Evolutionary conservation across 768 basidiomycete species (phyloP).

Genomic region (Cubamyces lactineus): DNA sequence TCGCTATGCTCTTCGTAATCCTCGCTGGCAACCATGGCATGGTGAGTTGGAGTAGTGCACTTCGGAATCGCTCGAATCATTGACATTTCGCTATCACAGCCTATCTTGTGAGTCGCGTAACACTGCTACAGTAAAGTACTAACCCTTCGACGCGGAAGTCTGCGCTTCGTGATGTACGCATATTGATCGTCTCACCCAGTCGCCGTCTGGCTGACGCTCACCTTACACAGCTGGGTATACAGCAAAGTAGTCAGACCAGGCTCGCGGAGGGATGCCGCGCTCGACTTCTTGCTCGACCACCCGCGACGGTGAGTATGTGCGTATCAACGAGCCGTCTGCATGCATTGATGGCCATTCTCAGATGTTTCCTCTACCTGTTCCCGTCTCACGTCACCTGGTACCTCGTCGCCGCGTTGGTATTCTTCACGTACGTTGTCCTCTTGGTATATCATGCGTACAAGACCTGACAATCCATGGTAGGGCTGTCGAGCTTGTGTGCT

Average conservation of each 20-base stretch:
- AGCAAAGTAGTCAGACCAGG: constrained; percentile 51
- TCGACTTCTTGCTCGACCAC: constrained; percentile 78
- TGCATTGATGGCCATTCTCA: constrained; percentile 21
- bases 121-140: not conserved
- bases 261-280: constrained; percentile 53
- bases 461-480: constrained; percentile 35
- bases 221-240: constrained; percentile 55
- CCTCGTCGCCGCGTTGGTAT: constrained; percentile 54
- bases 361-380: constrained; percentile 73
- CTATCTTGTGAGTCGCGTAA: constrained; percentile 54
- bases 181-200: not conserved
- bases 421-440: constrained; percentile 51
- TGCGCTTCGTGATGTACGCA: constrained; percentile 64
- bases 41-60: constrained; percentile 43
- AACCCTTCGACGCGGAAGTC: constrained; percentile 36
- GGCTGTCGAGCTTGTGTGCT: constrained; percentile 68
- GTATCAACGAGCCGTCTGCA: not conserved
- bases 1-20: constrained; percentile 62
- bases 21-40: constrained; percentile 79
- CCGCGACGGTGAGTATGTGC: constrained; percentile 55
- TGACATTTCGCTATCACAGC: constrained; percentile 38
- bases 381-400: constrained; percentile 81
- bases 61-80: not conserved
- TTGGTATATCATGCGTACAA: not conserved
- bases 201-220: not conserved